phyloP scores from a whole-genome alignment of 176 grass and related monocot genomes.

The Oryza meridionalis region DNA sequence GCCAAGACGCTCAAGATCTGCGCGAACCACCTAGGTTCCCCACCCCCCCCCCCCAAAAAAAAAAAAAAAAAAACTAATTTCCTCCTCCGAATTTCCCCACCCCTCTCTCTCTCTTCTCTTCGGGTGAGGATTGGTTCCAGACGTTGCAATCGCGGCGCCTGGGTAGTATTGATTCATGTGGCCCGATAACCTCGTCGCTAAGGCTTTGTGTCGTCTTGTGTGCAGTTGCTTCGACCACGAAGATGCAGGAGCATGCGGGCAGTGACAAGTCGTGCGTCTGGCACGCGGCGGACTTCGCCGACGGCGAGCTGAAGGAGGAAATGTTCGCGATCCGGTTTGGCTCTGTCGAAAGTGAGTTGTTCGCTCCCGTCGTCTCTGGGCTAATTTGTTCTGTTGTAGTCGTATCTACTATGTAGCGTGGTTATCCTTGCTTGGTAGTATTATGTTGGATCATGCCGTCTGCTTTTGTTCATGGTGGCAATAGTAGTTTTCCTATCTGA shows the following conservation, averaged over 20 bases:
- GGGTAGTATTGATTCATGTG: background rate
- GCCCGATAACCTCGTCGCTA: background rate
- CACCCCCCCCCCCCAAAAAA: too few species aligned
- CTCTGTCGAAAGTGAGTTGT: constrained; percentile 78
- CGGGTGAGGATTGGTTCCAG: background rate
- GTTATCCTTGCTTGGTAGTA: background rate
- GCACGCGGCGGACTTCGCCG: constrained; percentile 81
- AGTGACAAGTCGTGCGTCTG: constrained; percentile 86
- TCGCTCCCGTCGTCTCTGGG: background rate
- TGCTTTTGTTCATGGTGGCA: background rate
- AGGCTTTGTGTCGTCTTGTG: background rate
- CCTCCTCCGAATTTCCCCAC: background rate
- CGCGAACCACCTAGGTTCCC: constrained; percentile 57
- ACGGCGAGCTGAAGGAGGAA: constrained; percentile 80
- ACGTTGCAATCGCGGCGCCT: background rate
- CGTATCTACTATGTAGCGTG: background rate
- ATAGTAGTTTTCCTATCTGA: background rate
- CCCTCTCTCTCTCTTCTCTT: background rate
- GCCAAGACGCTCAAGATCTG: constrained; percentile 75
- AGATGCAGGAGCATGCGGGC: constrained; percentile 81
- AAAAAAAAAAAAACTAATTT: background rate
- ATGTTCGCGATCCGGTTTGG: constrained; percentile 87
- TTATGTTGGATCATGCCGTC: background rate
- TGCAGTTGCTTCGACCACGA: constrained; percentile 67
- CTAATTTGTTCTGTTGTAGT: background rate